A percentile compares a stretch with the other conserved stretches of the same genome.
phyloP scores from a whole-genome alignment of 176 grass and related monocot species.

The Avena sativa region DNA sequence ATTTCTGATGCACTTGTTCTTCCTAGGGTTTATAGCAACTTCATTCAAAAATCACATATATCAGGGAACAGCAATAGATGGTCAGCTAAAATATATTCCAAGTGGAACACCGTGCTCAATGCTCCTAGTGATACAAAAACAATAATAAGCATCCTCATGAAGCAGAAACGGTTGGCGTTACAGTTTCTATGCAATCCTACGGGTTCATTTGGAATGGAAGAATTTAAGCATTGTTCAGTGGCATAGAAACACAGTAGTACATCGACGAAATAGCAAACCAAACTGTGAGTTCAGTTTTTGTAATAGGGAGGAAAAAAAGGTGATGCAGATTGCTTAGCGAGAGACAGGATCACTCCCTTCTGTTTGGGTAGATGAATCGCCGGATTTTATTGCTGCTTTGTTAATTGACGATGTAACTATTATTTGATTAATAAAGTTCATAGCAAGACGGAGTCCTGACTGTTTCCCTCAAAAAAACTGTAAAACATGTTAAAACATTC shows the following conservation, averaged over 20 bases:
- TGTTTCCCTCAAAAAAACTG: too few relatives aligned
- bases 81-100: not conserved
- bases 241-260: constrained; percentile 3
- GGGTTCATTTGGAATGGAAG: constrained; percentile 17
- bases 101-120: not conserved
- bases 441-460: too few relatives aligned
- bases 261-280: not conserved
- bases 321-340: too few relatives aligned
- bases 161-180: not conserved
- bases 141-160: not conserved
- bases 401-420: too few relatives aligned
- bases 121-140: not conserved
- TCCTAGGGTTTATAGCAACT: not conserved
- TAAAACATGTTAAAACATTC: not conserved
- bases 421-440: too few relatives aligned
- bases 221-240: not conserved
- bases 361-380: too few relatives aligned
- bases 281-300: not conserved
- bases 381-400: too few relatives aligned
- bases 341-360: too few relatives aligned
- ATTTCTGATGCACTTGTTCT: not conserved
- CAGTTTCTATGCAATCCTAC: not conserved
- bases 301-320: too few relatives aligned
- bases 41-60: not conserved
- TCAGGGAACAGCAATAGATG: not conserved